Evolutionary conservation across 768 basidiomycete genomes (phyloP), one percentile per base, ranked within the genome.

Genomic region (Tephrocybe sp.): DNA sequence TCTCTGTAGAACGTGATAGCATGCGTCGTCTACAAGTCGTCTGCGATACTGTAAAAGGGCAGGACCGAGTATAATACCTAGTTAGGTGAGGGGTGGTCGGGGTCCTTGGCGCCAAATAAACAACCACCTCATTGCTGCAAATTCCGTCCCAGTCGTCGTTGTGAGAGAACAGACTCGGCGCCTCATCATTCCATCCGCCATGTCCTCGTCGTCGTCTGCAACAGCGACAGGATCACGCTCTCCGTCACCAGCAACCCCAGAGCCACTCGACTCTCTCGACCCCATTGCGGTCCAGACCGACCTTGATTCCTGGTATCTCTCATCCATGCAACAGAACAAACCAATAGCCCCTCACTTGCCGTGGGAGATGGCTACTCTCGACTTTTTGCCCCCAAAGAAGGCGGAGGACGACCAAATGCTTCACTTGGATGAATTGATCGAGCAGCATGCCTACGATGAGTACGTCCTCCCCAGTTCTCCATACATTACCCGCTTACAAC

Each of bases 391-490:
- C 16, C 62, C 70, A 12, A 67, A 68, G 52, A 81, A 83, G 60
- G 63, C 70, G 42, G 82, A 78, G 30, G 72, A 75, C 40, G 71
- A 76, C 19, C 68, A 69, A 44, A 86, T 86, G 68, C 78, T 89
- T 54, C 72, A 76, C 34, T 69, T 91, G 34, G 83, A 87, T 58
- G 88, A 91, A 60, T 70, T 90, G 40, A 78, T 90, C 46, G 83
- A 88, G 59, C 80, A 82, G 53, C 78, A 84, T 58, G 84, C 80
- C 25, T 90, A 86, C 64, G 85, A 87, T 55, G 86, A 88, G 87
- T 90, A 62, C 54, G 84, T 69, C 53, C 23, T 47, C 55, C 45
- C 49, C 57, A 18, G 52, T 40, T 18, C 33, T 24, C 38, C 44
- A 46, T n/a, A 21, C 33, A 47, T 34, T 50, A 52, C 53, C 45